Evolutionary conservation across 2,329 filamentous ascomycete genomes (phyloP).

Genomic region (Fusarium mundagurra): DNA sequence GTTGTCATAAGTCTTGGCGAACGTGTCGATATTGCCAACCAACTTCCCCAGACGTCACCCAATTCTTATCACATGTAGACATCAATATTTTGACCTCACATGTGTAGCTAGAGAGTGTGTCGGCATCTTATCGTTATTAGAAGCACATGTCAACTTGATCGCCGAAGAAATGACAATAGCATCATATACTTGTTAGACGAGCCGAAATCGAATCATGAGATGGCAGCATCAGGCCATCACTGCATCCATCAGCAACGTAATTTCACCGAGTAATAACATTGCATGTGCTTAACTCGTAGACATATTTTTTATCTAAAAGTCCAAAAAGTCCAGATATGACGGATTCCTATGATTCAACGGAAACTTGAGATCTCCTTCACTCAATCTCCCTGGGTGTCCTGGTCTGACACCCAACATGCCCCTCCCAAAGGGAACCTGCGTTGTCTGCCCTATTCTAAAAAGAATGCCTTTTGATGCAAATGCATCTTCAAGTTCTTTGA

Average conservation of each 20-base stretch:
- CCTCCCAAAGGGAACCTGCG: constrained; percentile 40
- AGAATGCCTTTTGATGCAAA: constrained; percentile 32
- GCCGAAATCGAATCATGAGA: not conserved
- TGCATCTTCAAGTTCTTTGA: constrained; percentile 28
- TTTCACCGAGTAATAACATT: not conserved
- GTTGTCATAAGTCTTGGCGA: not conserved
- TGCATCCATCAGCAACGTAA: not conserved
- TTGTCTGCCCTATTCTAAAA: constrained; percentile 38
- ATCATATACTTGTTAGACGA: not conserved
- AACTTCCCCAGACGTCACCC: not conserved
- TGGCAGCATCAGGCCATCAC: not conserved
- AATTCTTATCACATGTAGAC: not conserved
- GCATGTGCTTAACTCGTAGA: not conserved
- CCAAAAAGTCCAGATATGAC: constrained; percentile 24
- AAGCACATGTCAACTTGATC: not conserved
- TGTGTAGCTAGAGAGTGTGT: accelerated
- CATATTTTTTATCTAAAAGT: constrained; percentile 1
- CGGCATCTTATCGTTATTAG: accelerated
- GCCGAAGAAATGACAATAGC: not conserved
- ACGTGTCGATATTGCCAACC: not conserved
- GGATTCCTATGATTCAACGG: constrained; percentile 26
- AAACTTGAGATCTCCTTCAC: constrained; percentile 33
- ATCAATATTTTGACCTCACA: not conserved
- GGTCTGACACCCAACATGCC: constrained; percentile 42
- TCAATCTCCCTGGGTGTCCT: constrained; percentile 30